Conservation (phyloP, 176 grass and related monocot species). For the Oryza glaberrima region DNA sequence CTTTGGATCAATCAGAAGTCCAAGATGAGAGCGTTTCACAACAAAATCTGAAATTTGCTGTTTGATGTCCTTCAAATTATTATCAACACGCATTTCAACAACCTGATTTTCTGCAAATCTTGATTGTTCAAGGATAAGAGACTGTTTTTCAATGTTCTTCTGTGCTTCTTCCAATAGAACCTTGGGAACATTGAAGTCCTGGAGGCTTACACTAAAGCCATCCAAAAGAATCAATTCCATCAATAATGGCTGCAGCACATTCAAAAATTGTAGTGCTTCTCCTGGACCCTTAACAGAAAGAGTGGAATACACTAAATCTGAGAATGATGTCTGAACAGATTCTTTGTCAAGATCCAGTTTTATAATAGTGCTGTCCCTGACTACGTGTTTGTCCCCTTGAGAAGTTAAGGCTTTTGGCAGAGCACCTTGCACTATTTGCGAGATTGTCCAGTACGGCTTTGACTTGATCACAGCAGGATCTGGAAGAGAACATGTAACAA, state of each 20-base stretch:
- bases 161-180: constrained; percentile 53
- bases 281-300: constrained; percentile 60
- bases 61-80: constrained; percentile 64
- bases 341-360: constrained; percentile 69
- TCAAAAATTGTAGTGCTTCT: constrained; percentile 71
- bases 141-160: constrained; percentile 57
- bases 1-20: constrained; percentile 69
- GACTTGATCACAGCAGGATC: constrained; percentile 66
- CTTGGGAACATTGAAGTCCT: constrained; percentile 77
- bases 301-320: constrained; percentile 65
- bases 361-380: constrained; percentile 55
- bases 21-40: constrained; percentile 56
- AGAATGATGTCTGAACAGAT: constrained; percentile 57
- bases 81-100: constrained; percentile 69
- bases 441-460: constrained; percentile 54
- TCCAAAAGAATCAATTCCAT: constrained; percentile 84
- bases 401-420: constrained; percentile 61
- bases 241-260: constrained; percentile 77
- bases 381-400: constrained; percentile 52
- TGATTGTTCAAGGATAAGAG: constrained; percentile 56
- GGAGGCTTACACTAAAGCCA: constrained; percentile 83
- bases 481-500: constrained; percentile 52
- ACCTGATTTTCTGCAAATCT: constrained; percentile 56
- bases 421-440: constrained; percentile 77
- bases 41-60: constrained; percentile 68